A percentile compares a stretch with the other conserved stretches of the same genome.
Conservation (phyloP, 768 basidiomycete species). For the Nidularia pulvinata region DNA sequence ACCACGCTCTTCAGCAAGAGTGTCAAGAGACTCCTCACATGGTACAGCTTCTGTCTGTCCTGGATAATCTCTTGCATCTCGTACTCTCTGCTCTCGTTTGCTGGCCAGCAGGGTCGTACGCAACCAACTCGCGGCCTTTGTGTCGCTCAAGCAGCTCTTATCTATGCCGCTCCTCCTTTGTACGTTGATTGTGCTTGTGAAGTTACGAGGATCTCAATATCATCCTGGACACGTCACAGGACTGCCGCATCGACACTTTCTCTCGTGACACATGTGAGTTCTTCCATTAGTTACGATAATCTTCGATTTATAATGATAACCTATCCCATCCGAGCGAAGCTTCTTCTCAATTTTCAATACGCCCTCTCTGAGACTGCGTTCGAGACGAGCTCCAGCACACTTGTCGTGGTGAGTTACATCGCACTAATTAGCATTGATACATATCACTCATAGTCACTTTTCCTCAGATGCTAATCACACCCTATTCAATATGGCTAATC, state of each 20-base stretch:
- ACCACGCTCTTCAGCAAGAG: conserved; percentile 19
- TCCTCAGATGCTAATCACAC: conserved; percentile 18
- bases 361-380: conserved; percentile 11
- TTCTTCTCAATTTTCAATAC: conserved; percentile 20
- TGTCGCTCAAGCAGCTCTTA: conserved; percentile 21
- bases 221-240: conserved; percentile 5
- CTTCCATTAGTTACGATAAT: not conserved
- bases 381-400: conserved; percentile 11
- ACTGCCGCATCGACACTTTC: conserved; percentile 24
- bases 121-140: conserved; percentile 18
- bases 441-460: not conserved
- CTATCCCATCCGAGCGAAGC: conserved; percentile 8
- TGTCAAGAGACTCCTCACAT: conserved; percentile 27
- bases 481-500: conserved; percentile 21
- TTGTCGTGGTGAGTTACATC: conserved; percentile 12
- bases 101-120: conserved; percentile 23
- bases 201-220: not conserved
- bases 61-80: conserved; percentile 26
- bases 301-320: not conserved
- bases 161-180: conserved; percentile 29
- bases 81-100: conserved; percentile 25
- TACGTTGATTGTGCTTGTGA: conserved; percentile 7
- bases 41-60: conserved; percentile 25
- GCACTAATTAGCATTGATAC: not conserved
- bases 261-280: conserved; percentile 20